Base-by-base conservation (phyloP, 1,284 basidiomycete species). In the Volvariella volvacea region DNA sequence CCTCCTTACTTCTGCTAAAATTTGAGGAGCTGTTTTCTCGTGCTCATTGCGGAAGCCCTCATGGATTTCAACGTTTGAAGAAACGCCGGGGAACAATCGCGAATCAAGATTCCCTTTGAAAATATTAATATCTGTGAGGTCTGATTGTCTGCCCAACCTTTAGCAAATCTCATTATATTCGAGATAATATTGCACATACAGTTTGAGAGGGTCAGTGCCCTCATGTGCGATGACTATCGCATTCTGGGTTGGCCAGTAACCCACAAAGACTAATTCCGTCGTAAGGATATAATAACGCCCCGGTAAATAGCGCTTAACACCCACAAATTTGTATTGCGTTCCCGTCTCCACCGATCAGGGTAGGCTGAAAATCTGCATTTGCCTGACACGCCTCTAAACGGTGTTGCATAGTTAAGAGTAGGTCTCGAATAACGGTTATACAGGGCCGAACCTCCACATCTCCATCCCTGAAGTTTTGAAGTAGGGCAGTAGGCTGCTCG, bases 171-270 rank as follows among this genome's bases (percentile, higher is more conserved):
- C 22, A 43, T 32, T 21, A 7, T n/a, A 25, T 46, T 14, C 48
- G 33, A 20, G 17, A 14, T 15, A 34, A 20, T 37, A 25, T 4
- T 15, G 22, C 14, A n/a, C 60, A 50, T 50, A 72, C 68, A 78
- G 55, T 46, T 73, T 55, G 2, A 65, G 64, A 3, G 73, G 71
- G 51, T 77, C 74, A 1, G 75, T 76, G 20, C 76, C 74, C 52
- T 78, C 59, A 48, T 77, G 74, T 1, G 66, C 63, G 16, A 77
- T 70, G 8, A 77, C 67, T 8, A 76, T 66, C n/a, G 68, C 62
- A 37, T 71, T 67, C 40, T 68, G 55, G 7, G 59, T 48, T 2
- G 70, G 67, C 61, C 68, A 71, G 48, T 67, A 75, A 19, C 72
- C 71, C 28, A 75, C 68, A 48, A 67, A 74, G 54, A 61, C 70